phyloP scores from a whole-genome alignment of 495 filamentous ascomycete species.

The Aspergillus wentii region DNA sequence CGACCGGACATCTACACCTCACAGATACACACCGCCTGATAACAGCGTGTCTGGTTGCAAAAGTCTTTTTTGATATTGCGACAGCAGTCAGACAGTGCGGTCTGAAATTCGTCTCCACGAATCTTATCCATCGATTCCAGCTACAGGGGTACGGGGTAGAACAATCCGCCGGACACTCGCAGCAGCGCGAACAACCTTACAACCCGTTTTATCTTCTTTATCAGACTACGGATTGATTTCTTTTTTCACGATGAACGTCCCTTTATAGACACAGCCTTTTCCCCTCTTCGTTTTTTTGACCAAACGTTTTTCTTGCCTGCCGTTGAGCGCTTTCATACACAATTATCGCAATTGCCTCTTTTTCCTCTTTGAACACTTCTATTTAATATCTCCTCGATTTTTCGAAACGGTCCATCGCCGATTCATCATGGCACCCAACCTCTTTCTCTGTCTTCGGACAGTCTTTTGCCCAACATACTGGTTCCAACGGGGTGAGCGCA shows the following conservation, averaged over 20 bases:
- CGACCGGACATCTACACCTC: conserved; percentile 3
- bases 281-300: conserved; percentile 16
- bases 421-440: conserved; percentile 39
- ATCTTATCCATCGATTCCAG: neutral
- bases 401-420: too few species aligned
- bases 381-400: conserved; percentile 7
- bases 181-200: neutral
- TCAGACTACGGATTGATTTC: neutral
- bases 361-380: conserved; percentile 1
- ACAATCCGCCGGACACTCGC: too few species aligned
- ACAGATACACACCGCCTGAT: conserved; percentile 3
- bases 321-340: conserved; percentile 17
- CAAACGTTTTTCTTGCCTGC: conserved; percentile 15
- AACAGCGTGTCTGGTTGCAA: conserved; percentile 3
- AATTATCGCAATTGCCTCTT: conserved; percentile 3
- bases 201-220: conserved; percentile 10
- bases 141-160: too few species aligned
- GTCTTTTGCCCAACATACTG: conserved; percentile 40
- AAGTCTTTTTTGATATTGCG: too few species aligned
- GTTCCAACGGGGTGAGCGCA: conserved; percentile 38
- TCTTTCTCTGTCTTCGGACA: conserved; percentile 38
- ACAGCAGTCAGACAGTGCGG: too few species aligned
- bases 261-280: conserved; percentile 24
- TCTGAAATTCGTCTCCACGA: too few species aligned
- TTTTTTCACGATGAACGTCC: conserved; percentile 31